A percentile compares a stretch with the other conserved stretches of the same genome.
Evolutionary conservation across 306 rosid genomes (phyloP).

Genomic region (Vigna unguiculata): DNA sequence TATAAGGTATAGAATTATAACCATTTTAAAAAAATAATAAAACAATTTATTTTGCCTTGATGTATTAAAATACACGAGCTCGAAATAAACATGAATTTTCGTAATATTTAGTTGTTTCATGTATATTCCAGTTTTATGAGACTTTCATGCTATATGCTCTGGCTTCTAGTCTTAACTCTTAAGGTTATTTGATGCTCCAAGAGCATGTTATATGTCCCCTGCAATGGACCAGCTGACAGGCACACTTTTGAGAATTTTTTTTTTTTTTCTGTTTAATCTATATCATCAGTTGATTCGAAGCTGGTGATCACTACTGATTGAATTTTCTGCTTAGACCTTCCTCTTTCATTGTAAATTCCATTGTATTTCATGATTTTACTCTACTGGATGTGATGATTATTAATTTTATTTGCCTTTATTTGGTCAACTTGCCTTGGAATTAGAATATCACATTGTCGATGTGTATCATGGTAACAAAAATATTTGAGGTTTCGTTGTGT

Average conservation of each 20-base stretch:
- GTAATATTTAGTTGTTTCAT: slow-evolving; percentile 9
- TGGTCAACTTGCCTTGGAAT: background rate
- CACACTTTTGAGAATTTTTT: background rate
- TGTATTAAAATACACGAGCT: background rate
- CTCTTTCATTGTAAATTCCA: slow-evolving; percentile 27
- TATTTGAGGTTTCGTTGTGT: slow-evolving; percentile 25
- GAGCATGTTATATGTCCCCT: slow-evolving; percentile 10
- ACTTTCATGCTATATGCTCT: slow-evolving; percentile 15
- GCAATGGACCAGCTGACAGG: background rate
- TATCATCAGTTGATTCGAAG: background rate
- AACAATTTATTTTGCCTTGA: background rate
- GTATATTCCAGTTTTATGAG: too few species aligned
- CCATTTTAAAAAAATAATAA: background rate
- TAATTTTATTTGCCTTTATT: background rate
- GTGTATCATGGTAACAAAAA: slow-evolving; percentile 25
- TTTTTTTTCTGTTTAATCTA: background rate
- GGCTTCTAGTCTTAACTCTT: slow-evolving; percentile 10
- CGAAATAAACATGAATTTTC: background rate
- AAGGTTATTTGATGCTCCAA: slow-evolving; percentile 25
- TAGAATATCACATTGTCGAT: slow-evolving; percentile 17
- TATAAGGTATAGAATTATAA: slow-evolving; percentile 65
- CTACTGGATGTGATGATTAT: slow-evolving; percentile 19
- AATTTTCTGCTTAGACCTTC: slow-evolving; percentile 28
- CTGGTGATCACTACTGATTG: slow-evolving; percentile 14
- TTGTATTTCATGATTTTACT: slow-evolving; percentile 32